Conservation (phyloP, 179 eudicot genomes). For the Vitellaria paradoxa region DNA sequence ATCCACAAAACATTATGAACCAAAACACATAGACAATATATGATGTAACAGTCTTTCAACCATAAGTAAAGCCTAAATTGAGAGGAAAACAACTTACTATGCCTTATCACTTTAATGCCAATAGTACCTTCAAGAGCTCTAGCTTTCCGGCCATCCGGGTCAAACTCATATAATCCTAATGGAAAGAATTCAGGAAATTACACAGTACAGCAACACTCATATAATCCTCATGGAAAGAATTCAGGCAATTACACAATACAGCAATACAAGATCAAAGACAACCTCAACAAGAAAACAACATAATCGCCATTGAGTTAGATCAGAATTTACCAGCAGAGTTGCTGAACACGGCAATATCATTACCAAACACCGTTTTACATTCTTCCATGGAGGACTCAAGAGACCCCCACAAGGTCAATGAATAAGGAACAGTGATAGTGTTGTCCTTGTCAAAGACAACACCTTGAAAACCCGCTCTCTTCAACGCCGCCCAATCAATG, state of each 20-base stretch:
- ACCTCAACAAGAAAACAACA: not conserved
- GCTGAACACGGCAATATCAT: constrained; percentile 68
- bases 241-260: not conserved
- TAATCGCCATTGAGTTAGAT: not conserved
- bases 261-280: not conserved
- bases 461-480: constrained; percentile 48
- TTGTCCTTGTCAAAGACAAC: constrained; percentile 85
- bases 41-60: not conserved
- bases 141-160: constrained; percentile 66
- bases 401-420: constrained; percentile 60
- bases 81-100: constrained; percentile 35
- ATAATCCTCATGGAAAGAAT: constrained; percentile 36
- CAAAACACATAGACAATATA: not conserved
- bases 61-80: constrained; percentile 1
- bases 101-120: constrained; percentile 70
- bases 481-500: constrained; percentile 69
- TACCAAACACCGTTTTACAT: constrained; percentile 66
- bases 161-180: constrained; percentile 58
- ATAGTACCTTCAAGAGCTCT: constrained; percentile 49
- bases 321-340: constrained; percentile 62
- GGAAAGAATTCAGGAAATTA: constrained; percentile 8
- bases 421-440: constrained; percentile 66
- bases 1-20: not conserved
- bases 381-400: constrained; percentile 42
- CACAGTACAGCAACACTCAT: constrained; percentile 18